Evolutionary conservation across 495 filamentous ascomycete species (phyloP).

Genomic region (Hypoxylon intermedium): DNA sequence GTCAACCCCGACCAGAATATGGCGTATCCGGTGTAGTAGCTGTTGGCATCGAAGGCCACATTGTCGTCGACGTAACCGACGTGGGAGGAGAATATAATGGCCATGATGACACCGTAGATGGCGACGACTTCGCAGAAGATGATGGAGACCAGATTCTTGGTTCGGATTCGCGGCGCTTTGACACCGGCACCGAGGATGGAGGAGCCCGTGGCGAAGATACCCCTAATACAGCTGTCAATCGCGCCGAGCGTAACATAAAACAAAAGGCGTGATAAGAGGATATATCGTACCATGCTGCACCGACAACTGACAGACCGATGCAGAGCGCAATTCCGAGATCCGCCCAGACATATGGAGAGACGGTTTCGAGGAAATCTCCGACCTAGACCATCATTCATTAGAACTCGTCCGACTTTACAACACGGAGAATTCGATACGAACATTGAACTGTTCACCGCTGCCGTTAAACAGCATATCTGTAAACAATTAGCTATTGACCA

Average conservation of each 20-base stretch:
- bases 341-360: constrained; percentile 95
- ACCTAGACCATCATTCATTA: constrained; percentile 64
- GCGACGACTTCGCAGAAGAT: constrained; percentile 99
- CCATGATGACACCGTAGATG: constrained; percentile 99
- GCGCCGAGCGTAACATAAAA: constrained; percentile 1
- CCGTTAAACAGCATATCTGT: constrained; percentile 98
- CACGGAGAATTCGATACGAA: constrained; percentile 53
- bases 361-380: constrained; percentile 89
- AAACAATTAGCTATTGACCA: constrained; percentile 46
- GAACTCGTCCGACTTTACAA: constrained; percentile 22
- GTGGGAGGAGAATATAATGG: constrained; percentile 94
- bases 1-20: constrained; percentile 95
- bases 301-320: constrained; percentile 93
- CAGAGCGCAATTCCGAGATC: constrained; percentile 89
- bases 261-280: constrained; percentile 4
- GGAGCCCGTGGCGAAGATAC: constrained; percentile 98
- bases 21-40: constrained; percentile 95
- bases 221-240: constrained; percentile 63
- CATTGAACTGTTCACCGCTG: constrained; percentile 95
- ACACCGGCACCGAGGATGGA: constrained; percentile 98
- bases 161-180: constrained; percentile 92
- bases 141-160: constrained; percentile 99
- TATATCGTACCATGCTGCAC: constrained; percentile 86
- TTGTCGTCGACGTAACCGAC: constrained; percentile 69
- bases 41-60: constrained; percentile 71